phyloP scores from a whole-genome alignment of 345 rosid species.

The Kandelia obovata region DNA sequence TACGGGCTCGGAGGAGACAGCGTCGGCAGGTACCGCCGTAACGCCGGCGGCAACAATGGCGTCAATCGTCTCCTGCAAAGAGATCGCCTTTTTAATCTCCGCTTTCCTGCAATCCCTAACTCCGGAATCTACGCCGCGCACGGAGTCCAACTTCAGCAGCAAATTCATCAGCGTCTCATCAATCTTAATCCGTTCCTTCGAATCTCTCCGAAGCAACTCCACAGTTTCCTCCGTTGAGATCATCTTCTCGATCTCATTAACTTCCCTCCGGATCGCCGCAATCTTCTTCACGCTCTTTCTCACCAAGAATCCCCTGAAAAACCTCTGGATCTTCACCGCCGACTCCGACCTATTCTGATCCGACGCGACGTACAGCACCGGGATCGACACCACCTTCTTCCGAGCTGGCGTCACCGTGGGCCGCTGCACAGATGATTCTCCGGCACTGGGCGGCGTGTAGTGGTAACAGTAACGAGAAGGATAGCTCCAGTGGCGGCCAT shows the following conservation, averaged over 20 bases:
- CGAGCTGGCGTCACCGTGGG: neutral
- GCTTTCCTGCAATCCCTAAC: constrained; percentile 58
- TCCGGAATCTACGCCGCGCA: constrained; percentile 48
- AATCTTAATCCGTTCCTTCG: constrained; percentile 43
- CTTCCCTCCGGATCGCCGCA: constrained; percentile 33
- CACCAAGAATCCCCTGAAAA: constrained; percentile 51
- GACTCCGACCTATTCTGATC: constrained; percentile 29
- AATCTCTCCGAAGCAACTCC: constrained; percentile 36
- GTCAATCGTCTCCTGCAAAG: constrained; percentile 54
- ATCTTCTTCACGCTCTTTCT: constrained; percentile 52
- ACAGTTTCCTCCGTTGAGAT: constrained; percentile 1
- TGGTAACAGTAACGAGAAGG: constrained; percentile 17
- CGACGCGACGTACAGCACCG: constrained; percentile 39
- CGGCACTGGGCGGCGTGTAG: neutral
- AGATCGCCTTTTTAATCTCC: constrained; percentile 49
- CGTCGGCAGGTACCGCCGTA: neutral
- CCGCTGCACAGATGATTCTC: no score
- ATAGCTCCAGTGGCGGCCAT: constrained; percentile 16
- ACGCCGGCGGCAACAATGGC: neutral
- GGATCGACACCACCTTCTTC: constrained; percentile 43
- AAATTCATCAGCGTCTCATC: constrained; percentile 56
- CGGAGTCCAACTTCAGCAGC: constrained; percentile 54
- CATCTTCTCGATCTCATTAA: constrained; percentile 41
- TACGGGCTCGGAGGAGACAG: no score
- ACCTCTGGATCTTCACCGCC: constrained; percentile 56